phyloP scores from a whole-genome alignment of 192 early-diverging fungal species.

The Allomyces macrogynus region DNA sequence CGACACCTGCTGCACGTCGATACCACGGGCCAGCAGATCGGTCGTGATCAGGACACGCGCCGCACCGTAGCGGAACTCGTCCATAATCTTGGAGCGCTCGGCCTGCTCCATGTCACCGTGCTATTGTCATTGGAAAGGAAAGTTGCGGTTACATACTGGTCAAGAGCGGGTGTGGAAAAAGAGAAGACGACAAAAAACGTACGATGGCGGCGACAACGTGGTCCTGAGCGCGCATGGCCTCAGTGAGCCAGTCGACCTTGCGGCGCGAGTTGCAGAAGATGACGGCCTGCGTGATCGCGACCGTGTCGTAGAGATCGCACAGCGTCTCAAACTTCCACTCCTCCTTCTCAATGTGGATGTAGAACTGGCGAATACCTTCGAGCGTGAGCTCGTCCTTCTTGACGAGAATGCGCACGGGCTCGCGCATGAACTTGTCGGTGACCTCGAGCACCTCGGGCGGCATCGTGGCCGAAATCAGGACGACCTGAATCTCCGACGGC shows the following conservation, averaged over 20 bases:
- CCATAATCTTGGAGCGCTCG: constrained; percentile 94
- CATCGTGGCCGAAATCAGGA: constrained; percentile 93
- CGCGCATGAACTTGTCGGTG: constrained; percentile 93
- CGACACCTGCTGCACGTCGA: constrained; percentile 99
- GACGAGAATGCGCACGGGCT: constrained; percentile 96
- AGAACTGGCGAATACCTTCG: constrained; percentile 93
- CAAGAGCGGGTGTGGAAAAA: not conserved
- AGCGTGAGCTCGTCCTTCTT: constrained; percentile 91
- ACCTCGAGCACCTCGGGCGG: constrained; percentile 86
- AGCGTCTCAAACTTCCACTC: constrained; percentile 99
- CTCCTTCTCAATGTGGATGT: constrained; percentile 93
- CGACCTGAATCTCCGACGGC: constrained; percentile 77
- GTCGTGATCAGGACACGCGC: constrained; percentile 96
- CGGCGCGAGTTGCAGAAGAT: constrained; percentile 99
- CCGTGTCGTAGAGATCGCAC: constrained; percentile 93
- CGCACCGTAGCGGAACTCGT: constrained; percentile 95
- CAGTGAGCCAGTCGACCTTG: constrained; percentile 99
- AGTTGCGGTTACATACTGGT: not conserved
- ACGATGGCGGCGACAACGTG: constrained; percentile 92
- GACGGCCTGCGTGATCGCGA: constrained; percentile 95
- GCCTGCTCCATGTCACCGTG: constrained; percentile 98
- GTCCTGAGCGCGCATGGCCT: constrained; percentile 71
- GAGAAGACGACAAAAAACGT: constrained; percentile 2
- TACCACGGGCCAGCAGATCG: constrained; percentile 94
- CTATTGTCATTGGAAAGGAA: constrained; percentile 7